phyloP scores from a whole-genome alignment of 2,329 filamentous ascomycete species.

The Aschersonia sp. region DNA sequence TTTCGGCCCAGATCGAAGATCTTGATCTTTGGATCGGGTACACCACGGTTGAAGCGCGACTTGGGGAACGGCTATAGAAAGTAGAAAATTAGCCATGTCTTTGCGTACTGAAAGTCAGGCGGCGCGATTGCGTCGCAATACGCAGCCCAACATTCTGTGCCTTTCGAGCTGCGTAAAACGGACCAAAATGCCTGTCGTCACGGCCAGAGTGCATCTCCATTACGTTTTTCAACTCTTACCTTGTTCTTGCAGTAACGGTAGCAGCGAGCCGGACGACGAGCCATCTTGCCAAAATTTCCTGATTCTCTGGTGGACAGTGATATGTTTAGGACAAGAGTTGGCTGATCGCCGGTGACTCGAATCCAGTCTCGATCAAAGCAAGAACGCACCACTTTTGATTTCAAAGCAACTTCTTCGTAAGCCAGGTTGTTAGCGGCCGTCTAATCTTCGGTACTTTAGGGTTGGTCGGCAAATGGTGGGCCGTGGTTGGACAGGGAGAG shows the following conservation, averaged over 20 bases:
- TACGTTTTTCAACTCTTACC: slow-evolving; percentile 41
- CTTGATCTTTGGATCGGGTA: slow-evolving; percentile 69
- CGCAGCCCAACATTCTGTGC: no score
- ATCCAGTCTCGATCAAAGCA: neutral
- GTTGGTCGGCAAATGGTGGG: slow-evolving; percentile 8
- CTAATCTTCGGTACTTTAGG: slow-evolving; percentile 26
- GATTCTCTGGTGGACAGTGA: slow-evolving; percentile 5
- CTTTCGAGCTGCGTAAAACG: no score
- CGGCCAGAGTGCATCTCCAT: no score
- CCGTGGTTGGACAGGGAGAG: no score
- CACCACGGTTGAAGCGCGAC: slow-evolving; percentile 99
- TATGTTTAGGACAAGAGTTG: no score
- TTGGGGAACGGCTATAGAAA: slow-evolving; percentile 77
- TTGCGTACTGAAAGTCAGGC: neutral
- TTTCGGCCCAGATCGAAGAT: slow-evolving; percentile 99
- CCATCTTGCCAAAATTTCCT: slow-evolving; percentile 73
- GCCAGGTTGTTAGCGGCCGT: slow-evolving; percentile 15
- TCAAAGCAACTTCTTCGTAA: slow-evolving; percentile 33
- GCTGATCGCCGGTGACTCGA: no score
- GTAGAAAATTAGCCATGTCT: neutral
- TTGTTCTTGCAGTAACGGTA: slow-evolving; percentile 99
- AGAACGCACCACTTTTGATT: slow-evolving; percentile 27
- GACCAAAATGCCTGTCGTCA: no score
- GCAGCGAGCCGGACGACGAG: slow-evolving; percentile 97
- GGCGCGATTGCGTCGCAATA: neutral